phyloP scores from a whole-genome alignment of 139 green algal species.

The Closterium sp. region DNA sequence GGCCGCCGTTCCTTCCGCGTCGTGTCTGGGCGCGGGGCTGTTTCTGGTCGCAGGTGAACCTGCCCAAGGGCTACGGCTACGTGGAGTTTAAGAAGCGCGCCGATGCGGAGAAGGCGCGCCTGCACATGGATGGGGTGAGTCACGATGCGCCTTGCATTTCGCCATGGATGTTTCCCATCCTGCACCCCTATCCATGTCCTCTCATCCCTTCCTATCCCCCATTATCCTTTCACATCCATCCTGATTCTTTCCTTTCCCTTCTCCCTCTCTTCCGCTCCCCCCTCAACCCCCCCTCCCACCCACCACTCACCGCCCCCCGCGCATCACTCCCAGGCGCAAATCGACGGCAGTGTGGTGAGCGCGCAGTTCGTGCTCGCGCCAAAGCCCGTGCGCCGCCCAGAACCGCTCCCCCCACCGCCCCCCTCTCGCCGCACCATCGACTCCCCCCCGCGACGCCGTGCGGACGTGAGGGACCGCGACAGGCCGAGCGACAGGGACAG shows the following conservation, averaged over 20 bases:
- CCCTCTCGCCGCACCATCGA: background rate
- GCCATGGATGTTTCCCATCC: background rate
- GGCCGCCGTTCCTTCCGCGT: background rate
- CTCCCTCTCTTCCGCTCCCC: background rate
- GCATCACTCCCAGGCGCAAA: conserved; percentile 16
- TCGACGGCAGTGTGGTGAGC: conserved; percentile 41
- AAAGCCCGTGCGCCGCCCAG: background rate
- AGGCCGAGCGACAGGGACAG: background rate
- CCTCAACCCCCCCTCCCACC: no score
- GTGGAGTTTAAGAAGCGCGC: conserved; percentile 45
- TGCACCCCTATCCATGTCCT: no score
- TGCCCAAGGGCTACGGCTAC: conserved; percentile 53
- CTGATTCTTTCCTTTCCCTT: background rate
- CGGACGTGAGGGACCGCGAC: background rate
- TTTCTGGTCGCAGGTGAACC: conserved; percentile 49
- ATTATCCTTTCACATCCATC: background rate
- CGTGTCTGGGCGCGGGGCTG: no score
- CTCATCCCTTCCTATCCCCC: background rate
- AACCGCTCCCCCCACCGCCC: background rate
- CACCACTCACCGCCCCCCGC: no score
- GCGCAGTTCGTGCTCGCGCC: conserved; percentile 36
- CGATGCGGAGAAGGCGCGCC: conserved; percentile 49
- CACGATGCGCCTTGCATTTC: no score
- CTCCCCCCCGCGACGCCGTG: background rate
- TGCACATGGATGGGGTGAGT: conserved; percentile 54